A percentile compares a stretch with the other conserved stretches of the same genome.
Evolutionary conservation across 176 grass and related monocot genomes (phyloP).

Genomic region (Canna indica): DNA sequence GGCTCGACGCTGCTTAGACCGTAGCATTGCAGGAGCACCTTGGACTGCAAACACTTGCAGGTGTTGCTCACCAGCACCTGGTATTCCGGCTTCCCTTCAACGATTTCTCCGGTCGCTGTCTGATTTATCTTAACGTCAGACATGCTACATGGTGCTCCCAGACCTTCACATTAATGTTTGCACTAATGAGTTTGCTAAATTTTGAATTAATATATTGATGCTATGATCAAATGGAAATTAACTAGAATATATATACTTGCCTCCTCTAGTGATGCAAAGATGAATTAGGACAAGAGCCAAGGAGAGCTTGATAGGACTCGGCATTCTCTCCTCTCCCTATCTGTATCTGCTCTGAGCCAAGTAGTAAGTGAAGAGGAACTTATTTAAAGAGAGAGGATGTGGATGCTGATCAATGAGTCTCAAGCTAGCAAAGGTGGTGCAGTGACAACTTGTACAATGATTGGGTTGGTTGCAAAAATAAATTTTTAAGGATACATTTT

Average conservation of each 20-base stretch:
- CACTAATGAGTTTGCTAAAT: neutral
- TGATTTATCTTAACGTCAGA: conserved; percentile 25
- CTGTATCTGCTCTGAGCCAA: no score
- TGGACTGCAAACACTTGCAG: conserved; percentile 27
- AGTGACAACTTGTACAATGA: no score
- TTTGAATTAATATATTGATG: no score
- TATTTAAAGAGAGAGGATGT: no score
- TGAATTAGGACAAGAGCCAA: neutral
- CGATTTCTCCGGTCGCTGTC: conserved; percentile 11
- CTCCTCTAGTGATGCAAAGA: neutral
- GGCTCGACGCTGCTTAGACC: conserved; percentile 35
- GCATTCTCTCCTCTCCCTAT: neutral
- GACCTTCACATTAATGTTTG: neutral
- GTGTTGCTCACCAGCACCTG: conserved; percentile 24
- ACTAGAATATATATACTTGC: neutral
- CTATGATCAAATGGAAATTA: no score
- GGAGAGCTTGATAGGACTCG: neutral
- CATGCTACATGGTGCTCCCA: conserved; percentile 9
- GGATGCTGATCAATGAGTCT: no score
- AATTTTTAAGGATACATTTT: no score
- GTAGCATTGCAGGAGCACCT: conserved; percentile 29
- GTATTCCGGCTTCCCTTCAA: conserved; percentile 31
- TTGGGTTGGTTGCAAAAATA: no score
- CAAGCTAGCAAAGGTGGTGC: no score
- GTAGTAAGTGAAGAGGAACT: no score